Base-by-base conservation (phyloP, 257 asterid genomes). In the Nicotiana attenuata region DNA sequence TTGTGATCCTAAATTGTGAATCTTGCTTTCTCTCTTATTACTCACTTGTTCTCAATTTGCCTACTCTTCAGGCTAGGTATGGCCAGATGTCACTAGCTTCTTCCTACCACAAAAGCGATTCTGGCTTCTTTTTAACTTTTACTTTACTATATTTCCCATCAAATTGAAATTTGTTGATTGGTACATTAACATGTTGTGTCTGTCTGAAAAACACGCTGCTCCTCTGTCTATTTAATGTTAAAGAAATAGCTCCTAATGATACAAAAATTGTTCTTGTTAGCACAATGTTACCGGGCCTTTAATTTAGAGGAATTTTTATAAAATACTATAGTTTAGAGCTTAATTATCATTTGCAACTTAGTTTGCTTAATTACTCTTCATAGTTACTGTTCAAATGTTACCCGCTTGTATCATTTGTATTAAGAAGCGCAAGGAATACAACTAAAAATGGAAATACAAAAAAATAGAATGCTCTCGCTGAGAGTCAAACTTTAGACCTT, bases 1-100 rank as follows among this genome's bases (percentile, higher is more conserved):
- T 11, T 83, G 88, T 85, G 90, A 87, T 60, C 29, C 55, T 52
- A 45, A 31, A 76, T 65, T 84, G 83, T 82, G 89, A 82, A 26
- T 69, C 73, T 26, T 63, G 81, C 35, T 7, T 76, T 5, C 10
- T 35, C 57, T 33, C 55, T 65, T 5, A 4, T 9, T 29, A 56
- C 65, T 47, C 65, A 17, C 3, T 57, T 26, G 33, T 24, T 47
- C 20, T 81, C 65, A 55, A 1, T 45, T 78, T 81, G 81, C 87
- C 90, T 76, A 71, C 77, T 29, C 65, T 63, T 56, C 28, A 59
- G 85, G 85, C 68, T 78, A 83, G 57, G 81, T 85, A 85, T 85
- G 81, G 50, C 82, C 71, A 56, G 16, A 60, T 31, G 69, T 57
- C 69, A 57, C 22, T 31, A 55, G 31, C 81, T 55, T 29, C 71